Percentiles rank a stretch among this genome's conserved stretches.
Evolutionary conservation across 352 stramenopile species (phyloP).

Genomic region (Elongisporangium anandrum): DNA sequence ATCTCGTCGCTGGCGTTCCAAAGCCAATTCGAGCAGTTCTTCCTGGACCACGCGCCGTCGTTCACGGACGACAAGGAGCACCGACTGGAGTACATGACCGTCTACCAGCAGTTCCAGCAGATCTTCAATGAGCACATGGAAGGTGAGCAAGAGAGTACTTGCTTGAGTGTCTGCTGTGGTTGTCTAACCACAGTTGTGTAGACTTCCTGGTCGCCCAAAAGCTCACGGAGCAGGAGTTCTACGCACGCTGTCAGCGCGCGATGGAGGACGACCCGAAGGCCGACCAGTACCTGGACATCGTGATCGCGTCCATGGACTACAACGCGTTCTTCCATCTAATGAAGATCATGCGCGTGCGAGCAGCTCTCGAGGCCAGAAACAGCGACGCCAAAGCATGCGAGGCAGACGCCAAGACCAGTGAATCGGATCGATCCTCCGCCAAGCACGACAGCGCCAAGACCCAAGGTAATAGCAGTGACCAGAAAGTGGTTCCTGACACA

Average conservation of each 20-base stretch:
- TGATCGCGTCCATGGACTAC: conserved; percentile 78
- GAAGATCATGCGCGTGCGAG: conserved; percentile 61
- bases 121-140: conserved; percentile 75
- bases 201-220: conserved; percentile 46
- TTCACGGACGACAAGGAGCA: conserved; percentile 70
- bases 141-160: conserved; percentile 10
- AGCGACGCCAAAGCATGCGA: conserved; percentile 26
- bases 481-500: neutral
- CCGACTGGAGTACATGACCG: conserved; percentile 65
- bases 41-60: conserved; percentile 54
- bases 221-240: conserved; percentile 60
- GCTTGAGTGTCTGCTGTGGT: neutral
- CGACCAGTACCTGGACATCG: conserved; percentile 69
- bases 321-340: conserved; percentile 69
- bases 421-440: neutral
- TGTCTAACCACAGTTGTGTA: conserved; percentile 8
- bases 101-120: conserved; percentile 68
- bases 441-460: neutral
- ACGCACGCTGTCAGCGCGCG: conserved; percentile 37
- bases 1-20: conserved; percentile 63
- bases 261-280: conserved; percentile 55
- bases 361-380: conserved; percentile 29
- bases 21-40: conserved; percentile 70
- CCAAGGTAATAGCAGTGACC: neutral
- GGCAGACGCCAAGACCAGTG: neutral